Evolutionary conservation across 441 rosid genomes (phyloP).

Genomic region (Adansonia grandidieri): DNA sequence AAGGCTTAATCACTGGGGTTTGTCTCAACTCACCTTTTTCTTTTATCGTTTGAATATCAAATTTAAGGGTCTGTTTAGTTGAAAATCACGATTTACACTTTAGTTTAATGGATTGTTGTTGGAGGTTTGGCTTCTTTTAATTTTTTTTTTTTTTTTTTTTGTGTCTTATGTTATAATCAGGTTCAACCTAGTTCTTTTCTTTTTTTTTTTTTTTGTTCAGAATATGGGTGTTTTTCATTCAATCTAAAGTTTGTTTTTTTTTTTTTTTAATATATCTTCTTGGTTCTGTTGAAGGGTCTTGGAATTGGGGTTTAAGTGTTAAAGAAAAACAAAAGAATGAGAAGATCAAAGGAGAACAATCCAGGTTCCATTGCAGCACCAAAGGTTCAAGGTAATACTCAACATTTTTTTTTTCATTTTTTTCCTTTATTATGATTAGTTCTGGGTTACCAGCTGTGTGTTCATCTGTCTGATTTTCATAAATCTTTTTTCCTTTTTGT

Average conservation of each 20-base stretch:
- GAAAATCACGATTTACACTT: background rate
- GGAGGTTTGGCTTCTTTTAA: background rate
- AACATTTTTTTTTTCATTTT: background rate
- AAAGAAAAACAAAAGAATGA: conserved; percentile 13
- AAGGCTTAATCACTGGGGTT: conserved; percentile 16
- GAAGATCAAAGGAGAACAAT: conserved; percentile 24
- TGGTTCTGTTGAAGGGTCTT: conserved; percentile 19
- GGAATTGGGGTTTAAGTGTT: conserved; percentile 11
- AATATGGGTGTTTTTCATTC: background rate
- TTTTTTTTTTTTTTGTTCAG: background rate
- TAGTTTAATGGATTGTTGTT: background rate
- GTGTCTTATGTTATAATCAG: background rate
- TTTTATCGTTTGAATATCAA: background rate
- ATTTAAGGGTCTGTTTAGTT: background rate
- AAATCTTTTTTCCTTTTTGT: background rate
- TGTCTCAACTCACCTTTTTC: background rate
- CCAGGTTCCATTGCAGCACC: conserved; percentile 13
- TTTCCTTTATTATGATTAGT: background rate
- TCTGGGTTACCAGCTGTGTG: background rate
- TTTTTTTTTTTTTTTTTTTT: background rate
- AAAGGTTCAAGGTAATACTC: background rate
- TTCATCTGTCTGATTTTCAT: background rate
- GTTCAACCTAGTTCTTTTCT: background rate
- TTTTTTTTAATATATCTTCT: background rate
- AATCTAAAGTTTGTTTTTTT: background rate